Evolutionary conservation across 129 eudicot genomes (phyloP), one percentile per base, ranked within the genome.

Genomic region (Flaveria ramosissima): DNA sequence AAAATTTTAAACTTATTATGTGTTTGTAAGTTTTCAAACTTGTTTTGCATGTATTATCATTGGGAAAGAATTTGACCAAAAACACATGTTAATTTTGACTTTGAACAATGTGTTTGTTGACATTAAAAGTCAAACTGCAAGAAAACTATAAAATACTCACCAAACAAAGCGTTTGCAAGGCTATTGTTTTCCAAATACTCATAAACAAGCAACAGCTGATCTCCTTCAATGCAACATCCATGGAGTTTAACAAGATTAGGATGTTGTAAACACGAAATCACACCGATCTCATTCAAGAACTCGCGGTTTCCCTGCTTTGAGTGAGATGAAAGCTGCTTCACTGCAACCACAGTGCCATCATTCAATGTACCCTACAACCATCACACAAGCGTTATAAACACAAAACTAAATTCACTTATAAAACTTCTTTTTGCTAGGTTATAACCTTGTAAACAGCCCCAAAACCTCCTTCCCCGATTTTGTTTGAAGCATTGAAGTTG

Each of bases 401-500:
- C 55, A 67, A 72, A 70, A 56, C 63, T 13, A 64, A 48, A 66
- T 55, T 65, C 41, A 73, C 75, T 41, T 11, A 9, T 65, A 19
- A 12, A 13, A 8, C 9, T 9, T 39, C 43, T 43, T 80, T 36
- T 60, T 41, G 7, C 50, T 42, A 56, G 32, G 51, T 24, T 77
- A 64, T 30, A 41, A 91, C 97, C 92, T 87, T 91, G 75, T 87
- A 91, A 43, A 91, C 97, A 13, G 95, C 75, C 82, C 97, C 97
- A 78, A 91, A 91, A 78, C 97, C 97, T 73, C 95, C 97, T 89
- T 91, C 97, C 64, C 96, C 96, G 12, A 89, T 71, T 79, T 89
- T 89, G 82, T 92, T 92, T 7, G 80, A 32, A 63, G 70, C 57
- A 51, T 84, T 83, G 68, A 92, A 92, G 85, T 92, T 87, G 80